Conservation (phyloP, 1,284 basidiomycete species). For the Dichomitus squalens region DNA sequence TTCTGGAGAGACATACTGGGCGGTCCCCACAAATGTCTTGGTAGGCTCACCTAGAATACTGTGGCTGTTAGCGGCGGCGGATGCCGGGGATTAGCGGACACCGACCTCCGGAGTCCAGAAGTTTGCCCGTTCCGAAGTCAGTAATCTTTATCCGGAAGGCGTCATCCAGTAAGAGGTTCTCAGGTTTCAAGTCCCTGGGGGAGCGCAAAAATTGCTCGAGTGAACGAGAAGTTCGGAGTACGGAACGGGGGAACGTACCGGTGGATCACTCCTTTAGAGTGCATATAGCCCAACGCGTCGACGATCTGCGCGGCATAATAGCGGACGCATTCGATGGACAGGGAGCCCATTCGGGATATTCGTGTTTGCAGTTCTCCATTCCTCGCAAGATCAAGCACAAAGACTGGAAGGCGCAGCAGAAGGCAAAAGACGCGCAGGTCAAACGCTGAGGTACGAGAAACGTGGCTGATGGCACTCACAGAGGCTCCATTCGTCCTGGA, state of each 20-base stretch:
- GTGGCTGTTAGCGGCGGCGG: conserved; percentile 20
- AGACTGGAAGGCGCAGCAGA: conserved; percentile 58
- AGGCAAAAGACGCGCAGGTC: background rate
- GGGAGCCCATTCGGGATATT: conserved; percentile 80
- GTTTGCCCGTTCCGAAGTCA: conserved; percentile 96
- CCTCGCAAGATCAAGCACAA: conserved; percentile 86
- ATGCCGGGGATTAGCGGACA: conserved; percentile 20
- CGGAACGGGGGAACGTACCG: conserved; percentile 48
- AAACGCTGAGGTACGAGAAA: background rate
- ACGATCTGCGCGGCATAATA: conserved; percentile 90
- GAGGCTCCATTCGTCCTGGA: conserved; percentile 83
- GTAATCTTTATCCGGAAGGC: conserved; percentile 91
- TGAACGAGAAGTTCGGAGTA: conserved; percentile 6
- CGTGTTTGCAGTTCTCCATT: conserved; percentile 88
- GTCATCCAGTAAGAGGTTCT: conserved; percentile 89
- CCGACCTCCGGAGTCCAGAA: conserved; percentile 64
- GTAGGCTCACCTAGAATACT: conserved; percentile 48
- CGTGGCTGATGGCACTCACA: conserved; percentile 56
- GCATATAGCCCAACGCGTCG: conserved; percentile 89
- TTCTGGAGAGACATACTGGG: conserved; percentile 96
- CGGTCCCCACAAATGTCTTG: conserved; percentile 93
- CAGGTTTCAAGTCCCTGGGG: conserved; percentile 83
- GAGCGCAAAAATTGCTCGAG: conserved; percentile 4
- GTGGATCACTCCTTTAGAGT: conserved; percentile 86
- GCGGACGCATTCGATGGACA: conserved; percentile 73